Evolutionary conservation across 2,329 filamentous ascomycete genomes (phyloP), one percentile per base, ranked within the genome.

Genomic region (Verticillium tricorpus): DNA sequence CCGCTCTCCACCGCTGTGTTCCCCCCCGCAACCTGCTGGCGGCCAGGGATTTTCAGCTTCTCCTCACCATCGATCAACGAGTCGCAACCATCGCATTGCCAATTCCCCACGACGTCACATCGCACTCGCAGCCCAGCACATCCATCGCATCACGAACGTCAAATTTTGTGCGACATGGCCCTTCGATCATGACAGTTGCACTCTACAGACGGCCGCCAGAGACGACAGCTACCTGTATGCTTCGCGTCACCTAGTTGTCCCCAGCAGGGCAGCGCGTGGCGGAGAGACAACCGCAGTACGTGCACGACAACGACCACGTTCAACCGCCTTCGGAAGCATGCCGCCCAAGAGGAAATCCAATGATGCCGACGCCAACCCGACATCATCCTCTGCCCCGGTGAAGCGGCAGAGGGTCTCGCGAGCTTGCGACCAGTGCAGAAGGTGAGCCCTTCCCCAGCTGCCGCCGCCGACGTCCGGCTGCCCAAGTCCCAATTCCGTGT

Each of bases 361-460:
- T 70, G 75, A 70, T 63, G 61, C 61, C 59, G 59, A 64, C 57
- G 62, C 60, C 64, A 68, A 63, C 57, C 63, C 67, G 64, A 63
- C 67, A 40, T 60, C 70, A 54, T 60, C 68, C 34, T 67, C 70
- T 31, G 67, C 71, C 45, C 75, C 57, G 17, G 68, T 73, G 66
- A 89, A 89, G 73, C 81, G 87, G 50, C 86, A 87, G 67, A 79
- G 88, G 62, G 87, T 90, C 8, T 89, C 87, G 32, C 79, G 87
- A 64, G 88, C 88, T 37, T 91, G 88, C 73, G 87, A 91, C 68
- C 86, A 86, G 66, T 91, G 88, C 69, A 82, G 88, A 56, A 80
- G 62, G 64, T 60, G 58, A 64, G 64, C 52, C 9, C 19, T 52
- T 25, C 9, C n/a, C 19, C n/a, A 52, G 45, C 45, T 52, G 40